A percentile compares a stretch with the other conserved stretches of the same genome.
Conservation (phyloP, 257 asterid species). For the Solanum sitiens region DNA sequence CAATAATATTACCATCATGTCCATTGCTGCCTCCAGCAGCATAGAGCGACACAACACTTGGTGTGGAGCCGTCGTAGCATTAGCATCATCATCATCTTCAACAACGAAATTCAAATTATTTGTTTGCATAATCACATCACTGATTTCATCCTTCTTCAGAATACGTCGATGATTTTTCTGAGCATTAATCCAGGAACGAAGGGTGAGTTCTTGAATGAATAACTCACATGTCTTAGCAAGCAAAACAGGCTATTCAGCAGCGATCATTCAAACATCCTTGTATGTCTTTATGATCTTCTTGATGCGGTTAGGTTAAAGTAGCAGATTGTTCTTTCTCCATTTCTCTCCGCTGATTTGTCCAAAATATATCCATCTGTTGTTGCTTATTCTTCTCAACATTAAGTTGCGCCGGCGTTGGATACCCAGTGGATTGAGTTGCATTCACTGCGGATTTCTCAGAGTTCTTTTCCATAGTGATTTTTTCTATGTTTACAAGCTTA, state of each 20-base stretch:
- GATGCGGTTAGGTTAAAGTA: slow-evolving; percentile 65
- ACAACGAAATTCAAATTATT: too few species aligned
- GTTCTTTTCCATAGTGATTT: background rate
- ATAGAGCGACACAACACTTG: background rate
- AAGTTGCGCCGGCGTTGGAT: background rate
- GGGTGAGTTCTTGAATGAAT: slow-evolving; percentile 80
- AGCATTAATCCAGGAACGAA: slow-evolving; percentile 77
- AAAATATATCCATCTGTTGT: slow-evolving; percentile 58
- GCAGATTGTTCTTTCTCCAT: slow-evolving; percentile 35
- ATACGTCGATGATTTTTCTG: slow-evolving; percentile 35
- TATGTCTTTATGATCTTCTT: slow-evolving; percentile 88
- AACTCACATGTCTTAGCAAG: slow-evolving; percentile 84
- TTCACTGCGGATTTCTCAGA: background rate
- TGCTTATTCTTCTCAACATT: background rate
- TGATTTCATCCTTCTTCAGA: background rate
- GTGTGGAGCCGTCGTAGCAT: background rate
- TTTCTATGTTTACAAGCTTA: background rate
- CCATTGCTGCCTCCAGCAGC: background rate
- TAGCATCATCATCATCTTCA: background rate
- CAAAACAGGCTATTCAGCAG: slow-evolving; percentile 74
- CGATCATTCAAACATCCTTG: slow-evolving; percentile 78
- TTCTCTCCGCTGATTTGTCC: background rate
- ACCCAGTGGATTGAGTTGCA: background rate
- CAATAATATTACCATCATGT: background rate
- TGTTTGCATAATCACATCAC: background rate